Conservation (phyloP, 345 rosid species). For the Pugionium cornutum region DNA sequence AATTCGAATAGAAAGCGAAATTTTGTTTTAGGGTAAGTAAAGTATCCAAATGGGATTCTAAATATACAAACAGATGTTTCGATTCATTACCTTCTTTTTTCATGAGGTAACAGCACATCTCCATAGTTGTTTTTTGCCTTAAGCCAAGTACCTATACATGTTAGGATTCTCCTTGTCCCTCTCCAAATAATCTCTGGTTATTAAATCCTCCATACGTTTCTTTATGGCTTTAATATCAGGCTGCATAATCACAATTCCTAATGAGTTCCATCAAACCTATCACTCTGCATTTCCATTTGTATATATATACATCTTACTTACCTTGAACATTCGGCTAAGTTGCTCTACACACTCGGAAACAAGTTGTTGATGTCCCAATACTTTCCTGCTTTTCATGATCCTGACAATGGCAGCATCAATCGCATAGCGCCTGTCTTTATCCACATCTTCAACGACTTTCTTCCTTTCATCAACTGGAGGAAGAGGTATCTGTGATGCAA, state of each 20-base stretch:
- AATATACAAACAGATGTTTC: constrained; percentile 36
- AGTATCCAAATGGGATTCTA: constrained; percentile 28
- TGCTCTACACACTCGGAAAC: constrained; percentile 89
- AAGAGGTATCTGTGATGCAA: constrained; percentile 67
- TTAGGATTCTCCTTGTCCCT: constrained; percentile 78
- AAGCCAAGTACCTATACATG: constrained; percentile 73
- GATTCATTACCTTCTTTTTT: background rate
- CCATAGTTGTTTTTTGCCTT: constrained; percentile 1
- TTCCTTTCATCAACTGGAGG: constrained; percentile 88
- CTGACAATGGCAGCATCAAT: constrained; percentile 93
- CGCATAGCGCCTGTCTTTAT: constrained; percentile 81
- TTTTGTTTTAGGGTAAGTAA: background rate
- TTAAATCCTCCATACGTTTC: constrained; percentile 85
- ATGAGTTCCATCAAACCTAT: background rate
- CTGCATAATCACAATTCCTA: constrained; percentile 44
- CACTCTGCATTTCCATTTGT: background rate
- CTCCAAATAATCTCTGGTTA: constrained; percentile 80
- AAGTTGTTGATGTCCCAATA: constrained; percentile 73
- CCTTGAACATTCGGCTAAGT: constrained; percentile 93
- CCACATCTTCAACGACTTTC: constrained; percentile 84
- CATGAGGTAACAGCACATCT: constrained; percentile 8
- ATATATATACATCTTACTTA: constrained; percentile 5
- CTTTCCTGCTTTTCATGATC: constrained; percentile 87
- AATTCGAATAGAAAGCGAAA: constrained; percentile 11
- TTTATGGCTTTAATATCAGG: constrained; percentile 93